Percentiles rank a stretch among this genome's conserved stretches.
Conservation (phyloP, 108 stramenopile genomes). For the Seminavis robusta region DNA sequence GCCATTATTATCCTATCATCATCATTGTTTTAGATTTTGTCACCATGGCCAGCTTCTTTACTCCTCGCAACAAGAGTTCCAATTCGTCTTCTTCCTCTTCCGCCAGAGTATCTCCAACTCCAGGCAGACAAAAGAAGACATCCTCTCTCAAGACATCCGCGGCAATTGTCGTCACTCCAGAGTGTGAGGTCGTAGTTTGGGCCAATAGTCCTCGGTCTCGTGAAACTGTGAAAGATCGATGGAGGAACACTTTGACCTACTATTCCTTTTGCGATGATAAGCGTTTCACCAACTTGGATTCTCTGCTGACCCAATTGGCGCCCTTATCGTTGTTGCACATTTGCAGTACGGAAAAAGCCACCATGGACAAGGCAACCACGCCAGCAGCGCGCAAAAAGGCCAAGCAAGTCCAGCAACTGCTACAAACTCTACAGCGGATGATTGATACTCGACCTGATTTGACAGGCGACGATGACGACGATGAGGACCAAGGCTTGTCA, state of each 20-base stretch:
- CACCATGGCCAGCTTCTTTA: too few species aligned
- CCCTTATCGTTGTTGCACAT: constrained; percentile 32
- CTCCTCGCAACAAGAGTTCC: too few species aligned
- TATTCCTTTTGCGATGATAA: constrained; percentile 58
- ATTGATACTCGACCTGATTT: not conserved
- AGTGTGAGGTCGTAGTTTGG: too few species aligned
- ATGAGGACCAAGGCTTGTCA: not conserved
- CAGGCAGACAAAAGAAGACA: too few species aligned
- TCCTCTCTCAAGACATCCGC: too few species aligned
- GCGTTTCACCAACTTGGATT: constrained; percentile 63
- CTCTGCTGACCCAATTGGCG: constrained; percentile 46
- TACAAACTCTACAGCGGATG: constrained; percentile 10
- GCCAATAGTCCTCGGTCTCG: too few species aligned
- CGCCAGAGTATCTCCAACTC: too few species aligned
- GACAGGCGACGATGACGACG: not conserved
- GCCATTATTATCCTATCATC: too few species aligned
- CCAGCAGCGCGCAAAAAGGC: not conserved
- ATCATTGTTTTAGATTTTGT: too few species aligned
- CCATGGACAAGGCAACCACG: not conserved
- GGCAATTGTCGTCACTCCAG: too few species aligned
- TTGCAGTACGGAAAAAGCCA: constrained; percentile 28
- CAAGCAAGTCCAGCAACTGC: constrained; percentile 1
- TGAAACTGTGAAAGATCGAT: too few species aligned
- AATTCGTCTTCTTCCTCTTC: too few species aligned
- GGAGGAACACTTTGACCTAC: constrained; percentile 39